Evolutionary conservation across 164 flowering plant genomes (phyloP), one percentile per base, ranked within the genome.

Genomic region (Nymphaea thermarum): DNA sequence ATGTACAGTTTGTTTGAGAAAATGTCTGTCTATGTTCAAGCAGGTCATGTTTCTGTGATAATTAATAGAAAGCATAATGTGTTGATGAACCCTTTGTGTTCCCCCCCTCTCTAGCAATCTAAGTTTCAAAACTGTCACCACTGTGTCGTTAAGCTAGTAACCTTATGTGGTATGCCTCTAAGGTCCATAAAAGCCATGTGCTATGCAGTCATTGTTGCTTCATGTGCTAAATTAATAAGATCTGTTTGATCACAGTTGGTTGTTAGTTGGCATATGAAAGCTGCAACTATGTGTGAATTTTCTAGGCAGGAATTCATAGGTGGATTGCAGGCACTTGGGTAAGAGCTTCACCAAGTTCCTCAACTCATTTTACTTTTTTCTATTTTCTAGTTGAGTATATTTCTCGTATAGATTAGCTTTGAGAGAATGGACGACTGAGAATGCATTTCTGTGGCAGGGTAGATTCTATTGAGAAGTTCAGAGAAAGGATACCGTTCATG

Each of bases 251-350:
- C 71, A 61, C 83, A 92, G 99, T 80, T 95, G 77, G 99, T 95
- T 72, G 70, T 95, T 62, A 91, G 98, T 68, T 95, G 99, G 99
- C 98, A 95, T 73, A 92, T 95, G 99, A 91, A 92, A 73, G 99
- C 99, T 73, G 91, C 95, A 60, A 95, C 99, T 43, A 90, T 92
- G 98, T 95, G 99, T 82, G 99, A 95, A 80, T 95, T 85, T 78
- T 87, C 98, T 45, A 89, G 88, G 80, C 87, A 88, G 79, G 99
- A 95, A 79, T 95, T 95, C 60, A 65, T 95, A 43, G 83, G 86
- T 69, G 99, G 99, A 69, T 77, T 92, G 25, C 97, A 92, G 74
- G 75, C 94, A 66, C 81, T 90, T 60, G 99, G 98, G 99, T 88
- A 74, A 66, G 79, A 77, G 51, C 62, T 63, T 14, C 36, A 25